Evolutionary conservation across 805 yeast species (phyloP).

Genomic region (Nakazawaea peltata): DNA sequence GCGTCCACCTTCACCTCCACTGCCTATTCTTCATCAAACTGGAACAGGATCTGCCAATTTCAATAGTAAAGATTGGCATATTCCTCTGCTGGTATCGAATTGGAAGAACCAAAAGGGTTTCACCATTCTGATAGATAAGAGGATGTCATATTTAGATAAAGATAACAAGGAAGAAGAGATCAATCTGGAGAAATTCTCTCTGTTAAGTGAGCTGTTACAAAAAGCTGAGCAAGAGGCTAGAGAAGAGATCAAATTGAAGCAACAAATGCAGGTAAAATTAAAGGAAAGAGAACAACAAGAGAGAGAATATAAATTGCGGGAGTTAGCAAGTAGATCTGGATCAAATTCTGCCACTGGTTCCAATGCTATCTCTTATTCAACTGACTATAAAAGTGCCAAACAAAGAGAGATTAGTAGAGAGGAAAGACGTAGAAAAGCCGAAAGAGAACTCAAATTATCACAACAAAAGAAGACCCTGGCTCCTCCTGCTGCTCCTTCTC

Average conservation of each 20-base stretch:
- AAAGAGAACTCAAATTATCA: conserved; percentile 33
- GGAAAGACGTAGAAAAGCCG: conserved; percentile 38
- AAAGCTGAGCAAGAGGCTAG: conserved; percentile 57
- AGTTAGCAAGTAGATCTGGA: conserved; percentile 34
- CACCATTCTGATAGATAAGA: conserved; percentile 70
- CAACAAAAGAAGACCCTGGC: conserved; percentile 37
- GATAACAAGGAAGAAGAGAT: conserved; percentile 29
- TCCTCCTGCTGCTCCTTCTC: conserved; percentile 21
- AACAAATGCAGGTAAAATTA: conserved; percentile 36
- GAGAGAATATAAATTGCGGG: conserved; percentile 42
- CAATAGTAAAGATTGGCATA: conserved; percentile 75
- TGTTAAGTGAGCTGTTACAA: conserved; percentile 64
- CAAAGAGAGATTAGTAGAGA: conserved; percentile 31
- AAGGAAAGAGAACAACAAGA: conserved; percentile 41
- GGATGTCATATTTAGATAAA: conserved; percentile 55
- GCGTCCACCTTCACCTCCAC: conserved; percentile 48
- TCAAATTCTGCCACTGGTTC: conserved; percentile 9
- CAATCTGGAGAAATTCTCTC: conserved; percentile 50
- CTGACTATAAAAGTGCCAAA: conserved; percentile 17
- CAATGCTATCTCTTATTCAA: conserved; percentile 9
- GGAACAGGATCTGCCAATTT: conserved; percentile 52
- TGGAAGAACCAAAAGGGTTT: conserved; percentile 95
- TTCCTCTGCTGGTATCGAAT: conserved; percentile 87
- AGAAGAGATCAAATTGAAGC: conserved; percentile 43
- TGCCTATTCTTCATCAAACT: conserved; percentile 59